Percentiles rank a stretch among this genome's conserved stretches.
These are phyloP conservation scores for Ambrosia trifida DNA, from an alignment of 129 eudicot species.

Conservation along the genomic window DNA sequence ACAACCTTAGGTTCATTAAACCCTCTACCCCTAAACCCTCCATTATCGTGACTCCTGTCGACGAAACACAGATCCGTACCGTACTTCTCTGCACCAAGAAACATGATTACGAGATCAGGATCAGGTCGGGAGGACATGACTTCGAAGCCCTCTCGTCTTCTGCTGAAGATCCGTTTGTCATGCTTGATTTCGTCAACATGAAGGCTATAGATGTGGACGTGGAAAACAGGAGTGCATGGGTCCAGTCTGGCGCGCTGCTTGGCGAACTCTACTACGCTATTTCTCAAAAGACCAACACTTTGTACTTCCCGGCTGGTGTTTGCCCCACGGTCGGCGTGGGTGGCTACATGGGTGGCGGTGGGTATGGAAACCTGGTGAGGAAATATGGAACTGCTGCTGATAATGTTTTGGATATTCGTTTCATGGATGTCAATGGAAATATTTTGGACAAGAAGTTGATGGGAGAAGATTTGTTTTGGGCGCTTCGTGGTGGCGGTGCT, in stretches of 20 bases:
- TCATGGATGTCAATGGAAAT: slow-evolving; percentile 6
- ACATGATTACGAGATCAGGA: slow-evolving; percentile 8
- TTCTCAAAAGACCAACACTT: neutral
- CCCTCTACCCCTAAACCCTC: slow-evolving; percentile 8
- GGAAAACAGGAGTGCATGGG: slow-evolving; percentile 4
- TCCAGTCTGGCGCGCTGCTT: slow-evolving; percentile 1
- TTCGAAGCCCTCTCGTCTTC: slow-evolving; percentile 2
- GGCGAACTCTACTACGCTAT: slow-evolving; percentile 14
- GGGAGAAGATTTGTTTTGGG: neutral
- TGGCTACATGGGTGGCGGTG: slow-evolving; percentile 9
- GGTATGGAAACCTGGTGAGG: slow-evolving; percentile 14
- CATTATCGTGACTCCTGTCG: neutral
- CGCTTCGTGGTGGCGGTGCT: neutral
- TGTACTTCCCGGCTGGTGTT: neutral
- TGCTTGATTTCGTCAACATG: slow-evolving; percentile 16
- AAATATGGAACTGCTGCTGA: neutral
- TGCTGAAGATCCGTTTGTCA: slow-evolving; percentile 6
- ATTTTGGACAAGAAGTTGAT: neutral
- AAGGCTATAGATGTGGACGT: neutral
- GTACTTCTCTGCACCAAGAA: neutral
- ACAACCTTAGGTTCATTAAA: neutral
- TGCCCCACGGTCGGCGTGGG: slow-evolving; percentile 11
- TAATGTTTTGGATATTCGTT: slow-evolving; percentile 12
- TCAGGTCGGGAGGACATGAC: slow-evolving; percentile 11
- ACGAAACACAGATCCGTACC: neutral